Base-by-base conservation (phyloP, 179 eudicot species). In the Amaranthus tricolor region DNA sequence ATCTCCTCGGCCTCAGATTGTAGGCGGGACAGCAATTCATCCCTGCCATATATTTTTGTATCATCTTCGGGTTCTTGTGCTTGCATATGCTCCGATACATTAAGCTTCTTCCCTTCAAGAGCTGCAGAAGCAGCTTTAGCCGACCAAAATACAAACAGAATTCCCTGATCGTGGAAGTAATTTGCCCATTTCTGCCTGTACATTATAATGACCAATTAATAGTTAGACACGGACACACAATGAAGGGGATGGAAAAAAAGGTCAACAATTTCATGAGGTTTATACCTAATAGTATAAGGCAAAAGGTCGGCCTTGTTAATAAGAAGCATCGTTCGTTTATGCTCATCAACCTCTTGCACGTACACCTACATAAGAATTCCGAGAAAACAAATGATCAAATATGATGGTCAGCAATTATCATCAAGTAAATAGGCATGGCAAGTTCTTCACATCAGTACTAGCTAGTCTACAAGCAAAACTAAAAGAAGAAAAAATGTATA, bases 261-360 rank as follows among this genome's bases (percentile, higher is more conserved):
- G 40, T 12, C 43, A 59, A 20, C 63, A 63, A 63, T 6, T 63
- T 63, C 50, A 43, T 0, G 13, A 70, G 62, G 49, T 24, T 59
- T 74, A 48, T 65, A 90, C 97, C 99, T 90, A 72, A 93, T 80
- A 57, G 86, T 77, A 76, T 81, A 52, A 31, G 97, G 97, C 74
- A 95, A 76, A 76, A 95, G 97, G 80, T 93, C 99, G 49, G 99
- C 98, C 87, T 94, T 94, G 81, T 92, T 94, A 61, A 95, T 84
- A 66, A 95, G 96, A 81, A 95, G 93, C 87, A 95, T 74, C n/a
- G 99, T 95, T 82, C 79, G 82, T 74, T 89, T 95, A 87, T 90
- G 92, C 80, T 84, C 89, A 74, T 95, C 97, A 31, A 92, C 80
- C 84, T 95, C 99, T 66, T 78, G 80, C 63, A 88, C 99, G 84